phyloP scores from a whole-genome alignment of 202 grass and related monocot species.

The Saccharum hybrid region DNA sequence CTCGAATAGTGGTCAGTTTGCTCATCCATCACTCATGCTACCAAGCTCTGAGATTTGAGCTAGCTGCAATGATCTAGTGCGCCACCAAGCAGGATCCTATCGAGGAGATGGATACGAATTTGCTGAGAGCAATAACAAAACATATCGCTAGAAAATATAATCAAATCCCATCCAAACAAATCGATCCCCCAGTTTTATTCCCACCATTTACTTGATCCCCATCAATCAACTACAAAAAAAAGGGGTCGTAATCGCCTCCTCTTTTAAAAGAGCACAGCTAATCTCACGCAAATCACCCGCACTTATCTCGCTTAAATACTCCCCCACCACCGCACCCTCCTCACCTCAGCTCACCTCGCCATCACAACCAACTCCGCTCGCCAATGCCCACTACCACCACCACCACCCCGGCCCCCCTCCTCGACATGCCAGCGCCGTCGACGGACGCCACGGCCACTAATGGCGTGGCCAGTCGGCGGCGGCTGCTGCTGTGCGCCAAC shows the following conservation, averaged over 20 bases:
- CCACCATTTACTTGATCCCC: constrained; percentile 8
- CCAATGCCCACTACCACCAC: constrained; percentile 39
- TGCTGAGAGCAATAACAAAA: constrained; percentile 15
- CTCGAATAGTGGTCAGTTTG: background rate
- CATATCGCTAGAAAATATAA: background rate
- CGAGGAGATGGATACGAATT: constrained; percentile 39
- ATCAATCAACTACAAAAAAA: background rate
- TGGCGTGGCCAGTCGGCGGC: background rate
- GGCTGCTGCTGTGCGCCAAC: constrained; percentile 64
- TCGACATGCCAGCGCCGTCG: constrained; percentile 47
- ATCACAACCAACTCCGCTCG: constrained; percentile 32
- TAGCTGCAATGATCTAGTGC: constrained; percentile 45
- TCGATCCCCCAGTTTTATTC: constrained; percentile 29
- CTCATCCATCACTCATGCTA: background rate
- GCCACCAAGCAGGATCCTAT: background rate
- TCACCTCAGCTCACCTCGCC: constrained; percentile 17
- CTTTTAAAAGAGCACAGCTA: constrained; percentile 25
- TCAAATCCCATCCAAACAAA: constrained; percentile 37
- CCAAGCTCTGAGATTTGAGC: background rate
- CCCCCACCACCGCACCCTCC: constrained; percentile 26
- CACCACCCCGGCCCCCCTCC: constrained; percentile 29
- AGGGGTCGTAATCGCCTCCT: background rate
- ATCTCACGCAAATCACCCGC: constrained; percentile 54
- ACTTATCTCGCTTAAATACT: constrained; percentile 56
- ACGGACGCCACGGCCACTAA: background rate